phyloP scores from a whole-genome alignment of 2,329 filamentous ascomycete genomes.

The Endocalyx cinctus region DNA sequence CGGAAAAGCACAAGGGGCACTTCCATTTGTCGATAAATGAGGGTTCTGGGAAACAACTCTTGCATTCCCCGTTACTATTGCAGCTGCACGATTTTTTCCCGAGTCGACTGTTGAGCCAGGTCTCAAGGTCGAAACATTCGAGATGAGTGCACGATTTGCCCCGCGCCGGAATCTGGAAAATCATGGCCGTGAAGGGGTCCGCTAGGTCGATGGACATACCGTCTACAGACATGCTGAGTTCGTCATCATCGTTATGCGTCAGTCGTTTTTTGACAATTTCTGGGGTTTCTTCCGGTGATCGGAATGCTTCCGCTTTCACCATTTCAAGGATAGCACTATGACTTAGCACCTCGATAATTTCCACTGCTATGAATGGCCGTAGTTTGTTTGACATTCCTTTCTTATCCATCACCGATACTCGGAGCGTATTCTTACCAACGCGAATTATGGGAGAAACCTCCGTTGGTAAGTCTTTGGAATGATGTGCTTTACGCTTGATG shows the following conservation, averaged over 20 bases:
- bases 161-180: constrained; percentile 70
- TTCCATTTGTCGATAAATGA: constrained; percentile 69
- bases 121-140: constrained; percentile 87
- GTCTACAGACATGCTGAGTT: constrained; percentile 54
- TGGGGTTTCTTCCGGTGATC: constrained; percentile 46
- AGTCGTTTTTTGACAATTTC: constrained; percentile 51
- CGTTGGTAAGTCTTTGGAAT: constrained; percentile 70
- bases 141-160: constrained; percentile 66
- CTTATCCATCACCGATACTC: constrained; percentile 39
- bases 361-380: constrained; percentile 64
- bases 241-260: constrained; percentile 51
- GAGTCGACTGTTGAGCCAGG: constrained; percentile 67
- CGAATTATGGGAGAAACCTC: constrained; percentile 63
- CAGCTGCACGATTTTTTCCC: constrained; percentile 35
- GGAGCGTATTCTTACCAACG: constrained; percentile 58
- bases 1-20: constrained; percentile 76
- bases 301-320: constrained; percentile 35
- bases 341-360: constrained; percentile 56
- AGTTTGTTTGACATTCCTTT: constrained; percentile 14
- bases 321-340: constrained; percentile 39
- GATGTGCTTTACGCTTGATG: constrained; percentile 62
- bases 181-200: constrained; percentile 60
- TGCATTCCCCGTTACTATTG: constrained; percentile 31
- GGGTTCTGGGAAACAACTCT: constrained; percentile 40
- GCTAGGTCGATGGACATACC: constrained; percentile 58